A percentile compares a stretch with the other conserved stretches of the same genome.
phyloP scores from a whole-genome alignment of 176 grass and related monocot species.

The Elaeis guineensis region DNA sequence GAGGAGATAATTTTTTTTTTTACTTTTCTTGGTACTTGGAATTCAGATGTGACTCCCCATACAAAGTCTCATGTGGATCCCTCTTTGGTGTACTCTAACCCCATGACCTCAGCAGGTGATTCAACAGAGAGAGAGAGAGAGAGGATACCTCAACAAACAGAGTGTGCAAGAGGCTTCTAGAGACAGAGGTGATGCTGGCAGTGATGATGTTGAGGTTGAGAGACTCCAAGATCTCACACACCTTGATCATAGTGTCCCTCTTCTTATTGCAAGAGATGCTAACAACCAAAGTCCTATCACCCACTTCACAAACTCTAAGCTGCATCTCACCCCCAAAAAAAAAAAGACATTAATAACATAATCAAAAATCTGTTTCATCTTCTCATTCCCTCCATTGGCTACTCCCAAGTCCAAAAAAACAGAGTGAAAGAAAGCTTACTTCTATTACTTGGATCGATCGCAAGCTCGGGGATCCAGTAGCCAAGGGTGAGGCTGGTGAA shows the following conservation, averaged over 20 bases:
- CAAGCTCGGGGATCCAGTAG: neutral
- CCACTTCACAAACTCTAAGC: constrained; percentile 31
- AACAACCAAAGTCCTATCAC: constrained; percentile 27
- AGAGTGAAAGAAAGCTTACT: constrained; percentile 14
- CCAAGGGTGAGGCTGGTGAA: too few species aligned
- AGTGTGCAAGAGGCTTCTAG: constrained; percentile 36
- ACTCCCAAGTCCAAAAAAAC: neutral
- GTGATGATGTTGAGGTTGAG: constrained; percentile 43
- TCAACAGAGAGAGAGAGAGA: neutral
- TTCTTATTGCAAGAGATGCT: constrained; percentile 42
- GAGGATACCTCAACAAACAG: constrained; percentile 39
- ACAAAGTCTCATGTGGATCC: too few species aligned
- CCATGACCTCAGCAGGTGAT: too few species aligned
- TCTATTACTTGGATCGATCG: constrained; percentile 29
- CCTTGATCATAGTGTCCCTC: constrained; percentile 34
- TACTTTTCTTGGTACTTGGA: too few species aligned
- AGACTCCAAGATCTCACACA: constrained; percentile 34
- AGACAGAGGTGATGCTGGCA: constrained; percentile 33
- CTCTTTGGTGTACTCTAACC: too few species aligned
- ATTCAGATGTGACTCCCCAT: too few species aligned
- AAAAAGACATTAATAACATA: too few species aligned
- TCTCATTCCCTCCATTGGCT: too few species aligned
- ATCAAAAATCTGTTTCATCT: too few species aligned
- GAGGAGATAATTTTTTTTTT: too few species aligned
- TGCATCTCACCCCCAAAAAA: constrained; percentile 2